phyloP scores from a whole-genome alignment of 208 protist species.

The Leptomonas pyrrhocoris region DNA sequence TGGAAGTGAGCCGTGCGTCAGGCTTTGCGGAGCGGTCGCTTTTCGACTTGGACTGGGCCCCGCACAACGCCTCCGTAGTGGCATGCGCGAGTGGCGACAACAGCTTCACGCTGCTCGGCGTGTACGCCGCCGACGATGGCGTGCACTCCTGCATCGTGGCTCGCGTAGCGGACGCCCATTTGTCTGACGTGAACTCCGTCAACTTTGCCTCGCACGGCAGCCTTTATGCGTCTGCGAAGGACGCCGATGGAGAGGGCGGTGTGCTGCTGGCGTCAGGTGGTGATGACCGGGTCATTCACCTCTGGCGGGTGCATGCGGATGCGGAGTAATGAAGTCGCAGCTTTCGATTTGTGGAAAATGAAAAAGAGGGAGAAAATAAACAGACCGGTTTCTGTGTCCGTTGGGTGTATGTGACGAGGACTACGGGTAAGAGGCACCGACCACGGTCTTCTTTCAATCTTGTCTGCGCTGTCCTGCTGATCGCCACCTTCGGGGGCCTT shows the following conservation, averaged over 20 bases:
- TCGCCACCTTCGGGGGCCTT: too few relatives aligned
- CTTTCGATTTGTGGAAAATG: too few relatives aligned
- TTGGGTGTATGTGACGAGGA: too few relatives aligned
- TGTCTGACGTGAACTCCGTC: conserved; percentile 85
- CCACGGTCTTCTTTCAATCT: too few relatives aligned
- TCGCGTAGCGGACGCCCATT: conserved; percentile 55
- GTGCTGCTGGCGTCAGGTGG: conserved; percentile 71
- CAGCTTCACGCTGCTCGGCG: conserved; percentile 70
- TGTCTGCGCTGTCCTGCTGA: too few relatives aligned
- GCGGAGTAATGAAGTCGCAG: background rate
- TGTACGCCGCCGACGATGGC: conserved; percentile 39
- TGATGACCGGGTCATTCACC: conserved; percentile 70
- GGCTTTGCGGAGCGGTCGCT: conserved; percentile 75
- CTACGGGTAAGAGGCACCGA: too few relatives aligned
- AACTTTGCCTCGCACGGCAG: conserved; percentile 43
- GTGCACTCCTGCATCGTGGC: conserved; percentile 47
- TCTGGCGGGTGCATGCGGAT: conserved; percentile 63
- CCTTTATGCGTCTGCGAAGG: conserved; percentile 8
- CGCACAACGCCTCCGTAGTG: conserved; percentile 45
- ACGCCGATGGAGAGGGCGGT: conserved; percentile 7
- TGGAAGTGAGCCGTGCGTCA: conserved; percentile 31
- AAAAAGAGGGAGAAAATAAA: too few relatives aligned
- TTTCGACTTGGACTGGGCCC: conserved; percentile 80
- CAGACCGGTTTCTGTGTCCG: too few relatives aligned
- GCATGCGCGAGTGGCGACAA: conserved; percentile 88